These are phyloP conservation scores for Magnaporthiopsis incrustans DNA, from an alignment of 2,329 filamentous ascomycete genomes.

Conservation along the genomic window DNA sequence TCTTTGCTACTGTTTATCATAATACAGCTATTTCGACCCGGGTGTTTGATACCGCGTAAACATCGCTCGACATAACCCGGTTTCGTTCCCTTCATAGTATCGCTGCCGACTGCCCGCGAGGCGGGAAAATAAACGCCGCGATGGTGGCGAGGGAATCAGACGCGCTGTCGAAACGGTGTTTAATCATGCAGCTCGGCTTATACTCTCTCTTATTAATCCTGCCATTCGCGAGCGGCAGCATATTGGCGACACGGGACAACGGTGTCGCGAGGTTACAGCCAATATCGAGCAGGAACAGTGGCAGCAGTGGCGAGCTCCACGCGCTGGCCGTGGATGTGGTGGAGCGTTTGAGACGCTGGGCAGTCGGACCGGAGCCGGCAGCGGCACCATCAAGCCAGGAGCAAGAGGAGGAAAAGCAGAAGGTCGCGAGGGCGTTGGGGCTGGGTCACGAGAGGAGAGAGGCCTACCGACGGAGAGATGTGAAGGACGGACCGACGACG, in stretches of 20 bases:
- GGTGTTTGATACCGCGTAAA: conserved; percentile 4
- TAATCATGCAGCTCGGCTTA: background rate
- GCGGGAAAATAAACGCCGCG: background rate
- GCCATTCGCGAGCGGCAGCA: conserved; percentile 5
- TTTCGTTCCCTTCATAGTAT: background rate
- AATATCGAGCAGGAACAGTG: background rate
- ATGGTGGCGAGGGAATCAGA: background rate
- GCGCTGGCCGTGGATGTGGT: conserved; percentile 2
- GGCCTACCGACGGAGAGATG: background rate
- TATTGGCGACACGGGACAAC: background rate
- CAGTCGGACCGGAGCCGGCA: too few relatives aligned
- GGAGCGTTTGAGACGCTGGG: background rate
- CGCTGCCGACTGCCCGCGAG: background rate
- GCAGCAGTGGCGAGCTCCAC: background rate
- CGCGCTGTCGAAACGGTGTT: conserved; percentile 3
- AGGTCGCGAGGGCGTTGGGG: conserved; percentile 8
- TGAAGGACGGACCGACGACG: background rate
- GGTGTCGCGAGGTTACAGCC: background rate
- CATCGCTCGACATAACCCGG: background rate
- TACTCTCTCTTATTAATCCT: background rate
- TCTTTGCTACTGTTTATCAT: background rate
- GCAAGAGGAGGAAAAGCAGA: conserved; percentile 7
- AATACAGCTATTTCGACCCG: background rate
- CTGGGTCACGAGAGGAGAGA: conserved; percentile 5
- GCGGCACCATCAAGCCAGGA: conserved; percentile 3